Evolutionary conservation across 2,329 filamentous ascomycete species (phyloP).

Genomic region (Paracorniculantispora psalliotae): DNA sequence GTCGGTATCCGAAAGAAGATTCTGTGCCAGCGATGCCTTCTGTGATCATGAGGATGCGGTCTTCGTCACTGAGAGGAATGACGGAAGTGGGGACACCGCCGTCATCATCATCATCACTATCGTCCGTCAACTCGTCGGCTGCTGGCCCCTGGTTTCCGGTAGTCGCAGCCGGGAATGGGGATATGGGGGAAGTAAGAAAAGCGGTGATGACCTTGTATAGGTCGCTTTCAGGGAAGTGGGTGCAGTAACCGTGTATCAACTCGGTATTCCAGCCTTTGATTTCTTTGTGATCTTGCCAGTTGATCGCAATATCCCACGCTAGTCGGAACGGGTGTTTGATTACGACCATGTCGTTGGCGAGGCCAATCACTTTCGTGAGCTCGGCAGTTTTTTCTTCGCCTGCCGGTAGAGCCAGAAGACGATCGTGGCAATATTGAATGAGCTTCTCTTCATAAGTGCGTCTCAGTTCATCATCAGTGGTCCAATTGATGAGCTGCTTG

Average conservation of each 20-base stretch:
- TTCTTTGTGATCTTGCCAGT: constrained; percentile 78
- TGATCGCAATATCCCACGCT: constrained; percentile 85
- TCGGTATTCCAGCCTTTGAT: constrained; percentile 72
- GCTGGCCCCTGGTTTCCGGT: constrained; percentile 20
- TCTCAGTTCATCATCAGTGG: constrained; percentile 75
- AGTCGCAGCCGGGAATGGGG: constrained; percentile 61
- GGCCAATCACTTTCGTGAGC: constrained; percentile 64
- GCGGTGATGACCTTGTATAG: constrained; percentile 76
- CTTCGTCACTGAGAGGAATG: constrained; percentile 64
- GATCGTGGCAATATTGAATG: constrained; percentile 73
- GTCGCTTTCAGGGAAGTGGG: constrained; percentile 78
- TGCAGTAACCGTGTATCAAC: constrained; percentile 74
- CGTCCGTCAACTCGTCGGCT: constrained; percentile 38
- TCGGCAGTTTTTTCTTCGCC: constrained; percentile 64
- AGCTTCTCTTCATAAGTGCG: constrained; percentile 88
- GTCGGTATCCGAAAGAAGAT: constrained; percentile 76
- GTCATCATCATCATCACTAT: constrained; percentile 57
- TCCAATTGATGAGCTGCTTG: constrained; percentile 83
- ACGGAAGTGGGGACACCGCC: constrained; percentile 49
- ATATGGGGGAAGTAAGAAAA: constrained; percentile 77
- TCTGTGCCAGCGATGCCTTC: constrained; percentile 62
- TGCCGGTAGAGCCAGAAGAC: constrained; percentile 61
- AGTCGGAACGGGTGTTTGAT: constrained; percentile 86
- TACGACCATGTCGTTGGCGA: constrained; percentile 90
- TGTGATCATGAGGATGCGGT: constrained; percentile 75